These are phyloP conservation scores for Aspergillus glaucus DNA, from an alignment of 2,329 filamentous ascomycete genomes.

Conservation along the genomic window DNA sequence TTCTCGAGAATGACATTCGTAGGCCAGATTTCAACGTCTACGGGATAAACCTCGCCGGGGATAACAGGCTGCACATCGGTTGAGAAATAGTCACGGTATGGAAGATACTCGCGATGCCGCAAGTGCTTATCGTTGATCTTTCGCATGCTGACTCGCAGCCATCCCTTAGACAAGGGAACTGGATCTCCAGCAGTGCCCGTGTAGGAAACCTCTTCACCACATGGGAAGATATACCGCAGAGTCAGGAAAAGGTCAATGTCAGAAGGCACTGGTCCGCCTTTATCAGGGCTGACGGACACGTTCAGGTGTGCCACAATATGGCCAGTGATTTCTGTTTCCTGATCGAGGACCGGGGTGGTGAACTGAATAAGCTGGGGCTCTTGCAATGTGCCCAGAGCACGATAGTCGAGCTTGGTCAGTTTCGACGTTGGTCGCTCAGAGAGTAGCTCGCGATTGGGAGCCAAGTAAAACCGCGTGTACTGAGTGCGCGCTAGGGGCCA, in stretches of 20 bases:
- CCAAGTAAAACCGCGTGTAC: too few species aligned
- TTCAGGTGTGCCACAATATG: conserved; percentile 60
- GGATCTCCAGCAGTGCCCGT: conserved; percentile 52
- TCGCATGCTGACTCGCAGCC: conserved; percentile 48
- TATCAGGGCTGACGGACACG: conserved; percentile 47
- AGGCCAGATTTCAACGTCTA: too few species aligned
- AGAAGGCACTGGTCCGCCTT: conserved; percentile 35
- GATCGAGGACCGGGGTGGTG: background rate
- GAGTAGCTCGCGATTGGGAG: too few species aligned
- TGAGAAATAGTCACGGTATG: conserved; percentile 46
- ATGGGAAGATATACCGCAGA: conserved; percentile 45
- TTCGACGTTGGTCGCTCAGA: too few species aligned
- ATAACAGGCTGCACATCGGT: conserved; percentile 44
- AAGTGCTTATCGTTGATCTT: conserved; percentile 41
- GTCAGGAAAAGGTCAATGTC: conserved; percentile 54
- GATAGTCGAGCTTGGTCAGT: too few species aligned
- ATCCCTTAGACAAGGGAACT: conserved; percentile 50
- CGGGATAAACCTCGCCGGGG: conserved; percentile 23
- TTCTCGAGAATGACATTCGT: too few species aligned
- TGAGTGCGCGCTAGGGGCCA: too few species aligned
- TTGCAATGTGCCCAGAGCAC: too few species aligned
- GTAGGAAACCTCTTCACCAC: conserved; percentile 49
- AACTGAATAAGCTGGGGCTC: too few species aligned
- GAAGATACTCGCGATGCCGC: conserved; percentile 41
- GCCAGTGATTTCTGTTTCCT: conserved; percentile 64